A percentile compares a stretch with the other conserved stretches of the same genome.
Evolutionary conservation across 176 grass and related monocot species (phyloP).

Genomic region (Musa beccarii): DNA sequence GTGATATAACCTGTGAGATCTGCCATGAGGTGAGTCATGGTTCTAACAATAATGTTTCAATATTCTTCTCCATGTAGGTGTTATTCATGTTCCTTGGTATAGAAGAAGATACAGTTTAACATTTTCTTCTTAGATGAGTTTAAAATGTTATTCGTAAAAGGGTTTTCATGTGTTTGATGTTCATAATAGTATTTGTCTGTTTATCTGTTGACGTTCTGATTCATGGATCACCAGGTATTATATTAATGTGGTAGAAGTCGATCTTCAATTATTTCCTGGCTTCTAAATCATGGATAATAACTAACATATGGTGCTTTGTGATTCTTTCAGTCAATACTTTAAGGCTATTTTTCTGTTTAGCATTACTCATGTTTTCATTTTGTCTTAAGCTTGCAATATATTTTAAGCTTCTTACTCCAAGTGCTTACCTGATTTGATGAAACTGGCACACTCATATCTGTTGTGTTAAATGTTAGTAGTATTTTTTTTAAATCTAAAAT

Average conservation of each 20-base stretch:
- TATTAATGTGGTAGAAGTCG: not conserved
- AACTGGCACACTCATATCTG: not conserved
- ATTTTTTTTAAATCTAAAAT: not conserved
- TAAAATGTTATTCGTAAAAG: not conserved
- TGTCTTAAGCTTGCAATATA: not conserved
- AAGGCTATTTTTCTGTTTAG: not conserved
- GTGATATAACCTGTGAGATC: constrained; percentile 84
- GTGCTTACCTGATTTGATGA: not conserved
- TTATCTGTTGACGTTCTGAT: not conserved
- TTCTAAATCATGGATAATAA: not conserved
- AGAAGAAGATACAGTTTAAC: not conserved
- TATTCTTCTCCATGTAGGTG: not conserved
- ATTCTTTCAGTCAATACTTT: not conserved
- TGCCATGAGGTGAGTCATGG: constrained; percentile 55
- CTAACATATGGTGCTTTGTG: no score
- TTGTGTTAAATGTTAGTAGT: not conserved
- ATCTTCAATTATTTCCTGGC: not conserved
- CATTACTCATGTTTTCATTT: not conserved
- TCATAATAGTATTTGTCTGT: not conserved
- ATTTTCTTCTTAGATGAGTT: not conserved
- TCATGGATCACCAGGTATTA: not conserved
- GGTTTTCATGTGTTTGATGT: not conserved
- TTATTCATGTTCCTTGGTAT: not conserved
- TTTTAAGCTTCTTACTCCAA: not conserved
- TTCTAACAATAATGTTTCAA: not conserved